phyloP scores from a whole-genome alignment of 371 early-diverging fungal genomes.

The Mucor sp. region DNA sequence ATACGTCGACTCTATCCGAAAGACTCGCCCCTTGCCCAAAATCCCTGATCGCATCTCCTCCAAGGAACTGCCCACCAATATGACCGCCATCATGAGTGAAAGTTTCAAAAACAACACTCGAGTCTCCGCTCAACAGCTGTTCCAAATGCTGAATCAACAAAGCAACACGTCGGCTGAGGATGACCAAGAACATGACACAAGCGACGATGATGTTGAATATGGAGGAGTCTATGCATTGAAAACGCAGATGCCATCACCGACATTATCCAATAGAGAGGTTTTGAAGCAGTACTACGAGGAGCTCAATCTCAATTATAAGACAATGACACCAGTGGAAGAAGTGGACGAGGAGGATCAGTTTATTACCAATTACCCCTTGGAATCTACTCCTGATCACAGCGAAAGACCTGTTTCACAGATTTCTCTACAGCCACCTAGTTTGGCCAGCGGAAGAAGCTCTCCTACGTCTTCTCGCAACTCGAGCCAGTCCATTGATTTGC shows the following conservation, averaged over 20 bases:
- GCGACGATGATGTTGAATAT: slow-evolving; percentile 8
- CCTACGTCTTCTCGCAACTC: slow-evolving; percentile 4
- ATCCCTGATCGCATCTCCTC: slow-evolving; percentile 19
- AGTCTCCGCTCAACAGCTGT: slow-evolving; percentile 20
- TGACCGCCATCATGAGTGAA: background rate
- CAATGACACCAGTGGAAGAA: slow-evolving; percentile 24
- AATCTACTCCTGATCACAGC: background rate
- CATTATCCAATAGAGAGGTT: background rate
- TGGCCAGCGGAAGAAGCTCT: slow-evolving; percentile 15
- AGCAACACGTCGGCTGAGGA: background rate
- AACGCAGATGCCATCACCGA: slow-evolving; percentile 16
- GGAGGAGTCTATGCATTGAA: slow-evolving; percentile 23
- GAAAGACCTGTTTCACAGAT: background rate
- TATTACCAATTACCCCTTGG: background rate
- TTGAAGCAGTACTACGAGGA: background rate
- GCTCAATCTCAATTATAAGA: background rate
- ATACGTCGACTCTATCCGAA: slow-evolving; percentile 15
- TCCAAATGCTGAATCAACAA: slow-evolving; percentile 14
- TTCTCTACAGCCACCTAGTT: slow-evolving; percentile 13
- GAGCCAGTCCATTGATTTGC: background rate
- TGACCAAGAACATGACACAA: background rate
- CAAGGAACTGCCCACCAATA: background rate
- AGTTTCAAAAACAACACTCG: slow-evolving; percentile 1
- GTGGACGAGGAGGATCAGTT: slow-evolving; percentile 18
- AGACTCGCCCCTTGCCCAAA: slow-evolving; percentile 21